Percentiles rank a stretch among this genome's conserved stretches.
These are phyloP conservation scores for Cenococcum geophilum DNA, from an alignment of 495 filamentous ascomycete species.

Conservation along the genomic window DNA sequence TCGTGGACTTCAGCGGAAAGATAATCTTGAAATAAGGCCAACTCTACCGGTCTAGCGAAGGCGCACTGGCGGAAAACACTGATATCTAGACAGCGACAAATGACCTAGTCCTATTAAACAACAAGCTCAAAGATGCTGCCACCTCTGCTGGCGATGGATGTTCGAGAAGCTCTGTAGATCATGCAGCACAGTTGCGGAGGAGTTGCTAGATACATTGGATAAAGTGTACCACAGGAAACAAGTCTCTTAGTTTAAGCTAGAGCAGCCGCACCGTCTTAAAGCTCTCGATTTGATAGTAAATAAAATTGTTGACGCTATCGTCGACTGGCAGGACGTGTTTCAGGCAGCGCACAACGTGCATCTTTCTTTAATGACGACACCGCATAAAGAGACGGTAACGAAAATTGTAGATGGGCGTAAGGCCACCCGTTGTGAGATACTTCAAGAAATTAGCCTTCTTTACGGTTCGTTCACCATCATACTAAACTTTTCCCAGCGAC, in stretches of 20 bases:
- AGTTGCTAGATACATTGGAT: conserved; percentile 12
- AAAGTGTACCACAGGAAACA: conserved; percentile 12
- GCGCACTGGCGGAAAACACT: not conserved
- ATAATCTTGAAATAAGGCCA: not conserved
- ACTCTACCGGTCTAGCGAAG: not conserved
- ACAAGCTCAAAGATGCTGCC: not conserved
- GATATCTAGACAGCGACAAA: not conserved
- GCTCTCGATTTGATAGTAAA: not conserved
- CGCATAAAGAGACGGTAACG: too few relatives aligned
- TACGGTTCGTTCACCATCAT: too few relatives aligned
- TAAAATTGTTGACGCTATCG: conserved; percentile 8
- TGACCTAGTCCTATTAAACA: not conserved
- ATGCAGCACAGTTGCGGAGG: not conserved
- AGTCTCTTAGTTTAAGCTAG: not conserved
- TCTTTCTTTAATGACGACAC: not conserved
- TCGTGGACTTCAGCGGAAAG: conserved; percentile 29
- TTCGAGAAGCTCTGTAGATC: not conserved
- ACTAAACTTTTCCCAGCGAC: too few relatives aligned
- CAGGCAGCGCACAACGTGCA: conserved; percentile 3
- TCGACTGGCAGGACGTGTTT: conserved; percentile 13
- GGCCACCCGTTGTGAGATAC: too few relatives aligned
- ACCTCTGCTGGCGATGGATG: not conserved
- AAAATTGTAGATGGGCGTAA: too few relatives aligned
- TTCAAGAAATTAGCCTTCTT: too few relatives aligned
- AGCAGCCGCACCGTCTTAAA: not conserved